A percentile compares a stretch with the other conserved stretches of the same genome.
Evolutionary conservation across 306 rosid genomes (phyloP).

Genomic region (Argentina anserina): DNA sequence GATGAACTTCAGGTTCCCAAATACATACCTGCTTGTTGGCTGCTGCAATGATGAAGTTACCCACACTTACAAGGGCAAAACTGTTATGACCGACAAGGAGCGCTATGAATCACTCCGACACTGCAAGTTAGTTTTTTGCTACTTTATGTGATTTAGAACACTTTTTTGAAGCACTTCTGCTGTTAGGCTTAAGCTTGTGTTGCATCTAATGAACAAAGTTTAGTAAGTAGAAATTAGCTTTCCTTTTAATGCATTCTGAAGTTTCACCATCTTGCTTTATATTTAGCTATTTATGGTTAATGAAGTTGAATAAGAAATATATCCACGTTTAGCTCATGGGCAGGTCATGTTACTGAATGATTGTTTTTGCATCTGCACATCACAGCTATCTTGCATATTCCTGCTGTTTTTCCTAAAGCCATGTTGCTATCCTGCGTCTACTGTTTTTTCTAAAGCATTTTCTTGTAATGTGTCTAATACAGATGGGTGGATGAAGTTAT

Average conservation of each 20-base stretch:
- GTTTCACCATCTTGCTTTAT: background rate
- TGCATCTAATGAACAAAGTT: background rate
- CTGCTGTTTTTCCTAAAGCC: background rate
- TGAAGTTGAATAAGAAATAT: background rate
- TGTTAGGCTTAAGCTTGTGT: background rate
- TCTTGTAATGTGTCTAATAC: slow-evolving; percentile 19
- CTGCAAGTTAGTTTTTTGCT: slow-evolving; percentile 58
- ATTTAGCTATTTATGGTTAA: background rate
- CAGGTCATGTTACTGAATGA: background rate
- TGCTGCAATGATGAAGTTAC: slow-evolving; percentile 82
- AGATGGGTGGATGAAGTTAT: slow-evolving; percentile 99
- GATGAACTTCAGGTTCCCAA: slow-evolving; percentile 58
- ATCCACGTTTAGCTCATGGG: background rate
- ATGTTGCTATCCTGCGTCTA: background rate
- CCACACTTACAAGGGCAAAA: slow-evolving; percentile 88
- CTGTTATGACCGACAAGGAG: slow-evolving; percentile 87
- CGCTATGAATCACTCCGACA: slow-evolving; percentile 96
- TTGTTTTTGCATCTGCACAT: background rate
- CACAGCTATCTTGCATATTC: background rate
- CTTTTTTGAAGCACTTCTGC: background rate
- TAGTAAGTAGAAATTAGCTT: background rate
- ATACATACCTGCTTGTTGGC: slow-evolving; percentile 83
- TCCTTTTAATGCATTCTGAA: background rate
- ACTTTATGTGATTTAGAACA: background rate
- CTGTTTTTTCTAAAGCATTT: background rate